These are phyloP conservation scores for Chaetomium tenue DNA, from an alignment of 495 filamentous ascomycete species.

Conservation along the genomic window DNA sequence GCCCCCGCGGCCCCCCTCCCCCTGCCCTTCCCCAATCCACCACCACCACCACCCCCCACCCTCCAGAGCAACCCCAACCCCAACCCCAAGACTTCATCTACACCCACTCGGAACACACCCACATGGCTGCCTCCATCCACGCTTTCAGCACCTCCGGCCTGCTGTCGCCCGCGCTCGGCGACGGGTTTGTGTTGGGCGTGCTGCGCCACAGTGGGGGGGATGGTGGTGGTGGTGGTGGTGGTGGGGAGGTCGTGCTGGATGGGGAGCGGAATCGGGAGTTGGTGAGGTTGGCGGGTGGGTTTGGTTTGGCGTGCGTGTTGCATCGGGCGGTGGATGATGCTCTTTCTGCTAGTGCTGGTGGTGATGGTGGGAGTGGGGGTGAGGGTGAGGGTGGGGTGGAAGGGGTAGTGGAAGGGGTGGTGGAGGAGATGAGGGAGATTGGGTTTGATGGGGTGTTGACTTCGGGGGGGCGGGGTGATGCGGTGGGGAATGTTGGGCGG, in stretches of 20 bases:
- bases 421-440: slow-evolving; percentile 30
- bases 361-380: too few relatives aligned
- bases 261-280: slow-evolving; percentile 29
- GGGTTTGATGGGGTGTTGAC: slow-evolving; percentile 45
- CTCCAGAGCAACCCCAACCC: background rate
- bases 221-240: background rate
- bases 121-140: slow-evolving; percentile 35
- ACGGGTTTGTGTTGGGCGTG: slow-evolving; percentile 50
- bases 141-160: slow-evolving; percentile 31
- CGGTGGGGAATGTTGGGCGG: slow-evolving; percentile 30
- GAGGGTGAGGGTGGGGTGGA: background rate
- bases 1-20: slow-evolving; percentile 39
- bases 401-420: slow-evolving; percentile 23
- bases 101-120: slow-evolving; percentile 32
- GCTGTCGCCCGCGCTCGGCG: slow-evolving; percentile 33
- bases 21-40: background rate
- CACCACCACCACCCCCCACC: background rate
- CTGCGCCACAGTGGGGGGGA: slow-evolving; percentile 11
- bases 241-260: slow-evolving; percentile 28
- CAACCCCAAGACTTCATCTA: slow-evolving; percentile 43
- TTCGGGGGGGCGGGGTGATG: slow-evolving; percentile 41
- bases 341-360: slow-evolving; percentile 10
- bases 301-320: slow-evolving; percentile 35
- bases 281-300: slow-evolving; percentile 22
- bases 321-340: slow-evolving; percentile 48